Evolutionary conservation across 2,329 filamentous ascomycete genomes (phyloP).

Genomic region (Waltergamsia citrina): DNA sequence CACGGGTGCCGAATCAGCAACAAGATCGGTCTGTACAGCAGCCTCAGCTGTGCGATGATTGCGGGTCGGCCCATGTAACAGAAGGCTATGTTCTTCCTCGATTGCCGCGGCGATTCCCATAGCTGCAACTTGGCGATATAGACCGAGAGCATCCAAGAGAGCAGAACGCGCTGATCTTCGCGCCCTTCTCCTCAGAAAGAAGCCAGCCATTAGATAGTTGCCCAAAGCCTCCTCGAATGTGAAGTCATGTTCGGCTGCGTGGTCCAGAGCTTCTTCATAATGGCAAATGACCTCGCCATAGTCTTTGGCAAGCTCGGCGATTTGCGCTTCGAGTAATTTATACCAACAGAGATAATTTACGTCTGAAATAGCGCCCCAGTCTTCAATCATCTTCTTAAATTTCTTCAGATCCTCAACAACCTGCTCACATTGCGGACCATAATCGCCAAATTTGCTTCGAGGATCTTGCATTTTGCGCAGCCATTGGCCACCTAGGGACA

Average conservation of each 20-base stretch:
- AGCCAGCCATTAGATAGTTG: conserved; percentile 65
- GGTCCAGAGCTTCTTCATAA: conserved; percentile 66
- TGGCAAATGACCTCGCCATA: conserved; percentile 48
- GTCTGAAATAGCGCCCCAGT: conserved; percentile 54
- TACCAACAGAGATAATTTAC: conserved; percentile 67
- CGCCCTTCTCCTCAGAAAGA: conserved; percentile 55
- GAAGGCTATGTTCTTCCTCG: conserved; percentile 55
- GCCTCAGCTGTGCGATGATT: conserved; percentile 52
- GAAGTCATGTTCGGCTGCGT: conserved; percentile 58
- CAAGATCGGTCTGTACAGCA: conserved; percentile 63
- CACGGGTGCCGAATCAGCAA: conserved; percentile 42
- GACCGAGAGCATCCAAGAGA: conserved; percentile 55
- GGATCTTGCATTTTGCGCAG: conserved; percentile 40
- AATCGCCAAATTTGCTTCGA: conserved; percentile 28
- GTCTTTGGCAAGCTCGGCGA: conserved; percentile 51
- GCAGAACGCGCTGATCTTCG: conserved; percentile 60
- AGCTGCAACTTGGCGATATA: conserved; percentile 62
- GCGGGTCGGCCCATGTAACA: conserved; percentile 53
- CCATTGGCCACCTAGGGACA: conserved; percentile 43
- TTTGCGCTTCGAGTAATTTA: conserved; percentile 56
- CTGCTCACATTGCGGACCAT: conserved; percentile 31
- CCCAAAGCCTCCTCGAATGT: conserved; percentile 63
- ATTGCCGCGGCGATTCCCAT: conserved; percentile 60
- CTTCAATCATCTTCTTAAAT: conserved; percentile 51
- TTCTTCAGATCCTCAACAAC: conserved; percentile 43